Evolutionary conservation across 345 rosid species (phyloP).

Genomic region (Diplotaxis tenuifolia): DNA sequence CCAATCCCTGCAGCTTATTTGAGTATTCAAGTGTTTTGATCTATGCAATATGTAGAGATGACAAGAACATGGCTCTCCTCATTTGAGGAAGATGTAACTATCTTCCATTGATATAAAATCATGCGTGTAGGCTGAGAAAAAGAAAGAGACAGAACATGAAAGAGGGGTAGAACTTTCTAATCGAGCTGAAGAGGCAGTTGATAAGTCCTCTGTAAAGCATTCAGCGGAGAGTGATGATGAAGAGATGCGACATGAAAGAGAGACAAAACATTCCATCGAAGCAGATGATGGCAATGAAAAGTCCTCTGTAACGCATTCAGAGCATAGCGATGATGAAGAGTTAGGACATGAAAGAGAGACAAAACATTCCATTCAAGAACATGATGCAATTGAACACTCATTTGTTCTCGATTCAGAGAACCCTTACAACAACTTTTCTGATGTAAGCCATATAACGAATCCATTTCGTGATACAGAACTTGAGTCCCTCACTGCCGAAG

Average conservation of each 20-base stretch:
- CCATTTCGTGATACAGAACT: conserved; percentile 44
- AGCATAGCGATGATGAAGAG: not conserved
- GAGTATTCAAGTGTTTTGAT: not conserved
- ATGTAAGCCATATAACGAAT: conserved; percentile 35
- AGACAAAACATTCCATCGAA: conserved; percentile 6
- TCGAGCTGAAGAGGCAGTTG: not conserved
- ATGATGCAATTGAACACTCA: conserved; percentile 21
- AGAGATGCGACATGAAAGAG: not conserved
- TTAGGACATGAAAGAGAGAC: not conserved
- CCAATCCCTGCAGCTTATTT: not conserved
- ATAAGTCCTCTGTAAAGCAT: not conserved
- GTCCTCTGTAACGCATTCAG: conserved; percentile 15
- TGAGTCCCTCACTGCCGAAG: conserved; percentile 54
- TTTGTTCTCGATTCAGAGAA: conserved; percentile 31
- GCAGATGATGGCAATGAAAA: conserved; percentile 20
- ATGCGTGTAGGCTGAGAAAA: conserved; percentile 27
- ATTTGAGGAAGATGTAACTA: not conserved
- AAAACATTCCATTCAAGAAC: not conserved
- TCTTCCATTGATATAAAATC: conserved; percentile 10
- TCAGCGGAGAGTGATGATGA: conserved; percentile 13
- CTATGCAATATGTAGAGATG: not conserved
- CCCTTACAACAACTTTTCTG: conserved; percentile 26
- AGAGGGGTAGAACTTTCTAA: not conserved
- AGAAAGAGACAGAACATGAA: conserved; percentile 25
- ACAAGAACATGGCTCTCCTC: not conserved